Percentiles rank a stretch among this genome's conserved stretches.
Evolutionary conservation across 768 basidiomycete species (phyloP).

Genomic region (Neoboletus brunneissimus): DNA sequence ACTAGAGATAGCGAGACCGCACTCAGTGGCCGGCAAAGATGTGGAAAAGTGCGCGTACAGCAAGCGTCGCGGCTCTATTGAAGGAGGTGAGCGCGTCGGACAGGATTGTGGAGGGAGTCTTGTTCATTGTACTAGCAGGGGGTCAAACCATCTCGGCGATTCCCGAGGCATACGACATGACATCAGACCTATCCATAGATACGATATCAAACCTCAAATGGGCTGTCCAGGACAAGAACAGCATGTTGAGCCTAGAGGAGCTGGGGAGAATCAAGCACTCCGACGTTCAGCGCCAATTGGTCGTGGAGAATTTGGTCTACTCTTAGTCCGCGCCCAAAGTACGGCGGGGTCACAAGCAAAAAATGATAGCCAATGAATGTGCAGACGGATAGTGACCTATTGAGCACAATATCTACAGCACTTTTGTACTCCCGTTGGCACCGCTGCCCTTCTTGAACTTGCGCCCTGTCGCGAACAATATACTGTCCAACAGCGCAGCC

Average conservation of each 20-base stretch:
- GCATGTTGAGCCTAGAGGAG: conserved; percentile 11
- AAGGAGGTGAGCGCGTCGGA: conserved; percentile 43
- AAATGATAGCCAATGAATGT: conserved; percentile 18
- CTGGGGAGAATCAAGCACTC: conserved; percentile 18
- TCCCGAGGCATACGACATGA: conserved; percentile 15
- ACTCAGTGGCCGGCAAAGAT: background rate
- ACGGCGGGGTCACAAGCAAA: background rate
- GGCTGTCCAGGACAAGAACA: background rate
- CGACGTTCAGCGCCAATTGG: conserved; percentile 15
- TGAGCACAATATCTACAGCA: conserved; percentile 27
- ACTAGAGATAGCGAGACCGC: conserved; percentile 33
- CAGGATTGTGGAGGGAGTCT: conserved; percentile 36
- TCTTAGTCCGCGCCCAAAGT: background rate
- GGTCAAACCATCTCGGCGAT: conserved; percentile 23
- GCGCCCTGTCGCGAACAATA: conserved; percentile 80
- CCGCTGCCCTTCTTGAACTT: conserved; percentile 61
- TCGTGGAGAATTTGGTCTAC: too few species aligned
- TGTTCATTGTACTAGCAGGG: conserved; percentile 24
- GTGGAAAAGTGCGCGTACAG: conserved; percentile 31
- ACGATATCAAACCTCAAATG: background rate
- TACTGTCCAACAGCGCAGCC: conserved; percentile 81
- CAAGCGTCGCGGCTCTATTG: conserved; percentile 39
- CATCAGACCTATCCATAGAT: background rate
- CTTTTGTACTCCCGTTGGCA: conserved; percentile 29
- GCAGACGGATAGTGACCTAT: conserved; percentile 6